Base-by-base conservation (phyloP, 805 yeast genomes). In the Ogataea pignaliae region DNA sequence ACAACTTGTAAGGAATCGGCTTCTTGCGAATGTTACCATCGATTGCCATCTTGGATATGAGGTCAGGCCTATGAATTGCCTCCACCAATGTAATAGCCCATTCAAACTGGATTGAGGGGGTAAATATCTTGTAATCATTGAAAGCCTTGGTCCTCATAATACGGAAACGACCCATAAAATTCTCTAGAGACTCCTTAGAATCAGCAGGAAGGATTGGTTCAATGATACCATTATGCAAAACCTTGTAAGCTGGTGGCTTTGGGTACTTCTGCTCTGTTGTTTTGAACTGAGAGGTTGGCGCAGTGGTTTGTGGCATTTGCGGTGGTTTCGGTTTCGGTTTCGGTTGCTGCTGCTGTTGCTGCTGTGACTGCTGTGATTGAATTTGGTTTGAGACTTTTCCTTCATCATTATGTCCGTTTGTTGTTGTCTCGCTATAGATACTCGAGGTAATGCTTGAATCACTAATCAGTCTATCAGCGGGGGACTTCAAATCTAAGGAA, bases 81-180 rank as follows among this genome's bases (percentile, higher is more conserved):
- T 75, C 80, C 17, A 82, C 61, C 29, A 84, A 61, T 13, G 71
- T 66, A 48, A 76, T 73, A n/a, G 86, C 84, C 77, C 83, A 81
- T 37, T 70, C 72, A 45, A 83, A 67, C 61, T 83, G 89, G n/a
- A 77, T 60, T 6, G 58, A 65, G 0, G 83, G 76, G 8, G 76
- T 69, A 47, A 75, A 76, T 11, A 42, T 48, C 39, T 59, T 56
- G 43, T 64, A 66, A 45, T 70, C 72, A 15, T 48, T 51, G 37
- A 67, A 52, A 1, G 72, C 71, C 13, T 49, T 44, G 2, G 64
- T 61, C 43, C 70, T 60, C 3, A 57, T 48, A 3, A 40, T 43
- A 13, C 52, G 53, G 40, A 70, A 70, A n/a, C 60, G 54, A 12
- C 40, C 39, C 16, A 65, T 53, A 1, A 55, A 37, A 10, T 41